These are phyloP conservation scores for Nissolia schottii DNA, from an alignment of 306 rosid genomes.

Conservation along the genomic window DNA sequence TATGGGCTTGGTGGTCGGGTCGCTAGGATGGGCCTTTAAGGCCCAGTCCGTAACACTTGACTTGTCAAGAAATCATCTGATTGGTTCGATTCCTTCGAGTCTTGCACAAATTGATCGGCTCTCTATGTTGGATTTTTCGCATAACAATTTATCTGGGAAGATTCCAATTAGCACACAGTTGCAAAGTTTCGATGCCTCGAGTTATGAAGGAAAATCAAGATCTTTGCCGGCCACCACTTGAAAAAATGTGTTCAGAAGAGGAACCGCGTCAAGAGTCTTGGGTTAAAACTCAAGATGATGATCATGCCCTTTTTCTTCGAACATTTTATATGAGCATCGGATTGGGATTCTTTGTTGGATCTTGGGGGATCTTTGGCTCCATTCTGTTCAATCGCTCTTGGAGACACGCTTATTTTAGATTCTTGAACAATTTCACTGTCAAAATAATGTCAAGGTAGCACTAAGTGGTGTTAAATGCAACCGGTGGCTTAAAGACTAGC, in stretches of 20 bases:
- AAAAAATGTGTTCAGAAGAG: not conserved
- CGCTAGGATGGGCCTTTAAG: no score
- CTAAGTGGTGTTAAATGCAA: not conserved
- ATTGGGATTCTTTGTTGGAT: not conserved
- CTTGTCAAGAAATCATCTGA: not conserved
- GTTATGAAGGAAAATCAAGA: slow-evolving; percentile 15
- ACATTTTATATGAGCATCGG: not conserved
- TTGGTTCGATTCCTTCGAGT: slow-evolving; percentile 3
- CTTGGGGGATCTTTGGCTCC: not conserved
- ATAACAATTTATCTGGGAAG: not conserved
- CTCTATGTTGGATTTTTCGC: not conserved
- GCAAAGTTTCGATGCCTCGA: not conserved
- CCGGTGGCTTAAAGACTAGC: not conserved
- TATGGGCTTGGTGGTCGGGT: no score
- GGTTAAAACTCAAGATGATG: not conserved
- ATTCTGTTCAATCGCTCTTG: not conserved
- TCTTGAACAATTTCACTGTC: not conserved
- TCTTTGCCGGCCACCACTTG: slow-evolving; percentile 13
- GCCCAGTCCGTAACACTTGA: no score
- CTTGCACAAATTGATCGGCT: slow-evolving; percentile 3
- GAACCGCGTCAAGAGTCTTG: not conserved
- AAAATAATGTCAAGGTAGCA: not conserved
- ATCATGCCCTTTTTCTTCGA: not conserved
- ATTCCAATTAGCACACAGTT: slow-evolving; percentile 16
- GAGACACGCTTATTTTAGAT: not conserved